Percentiles rank a stretch among this genome's conserved stretches.
Evolutionary conservation across 805 yeast genomes (phyloP).

Genomic region (Zygoascus biomembranicola): DNA sequence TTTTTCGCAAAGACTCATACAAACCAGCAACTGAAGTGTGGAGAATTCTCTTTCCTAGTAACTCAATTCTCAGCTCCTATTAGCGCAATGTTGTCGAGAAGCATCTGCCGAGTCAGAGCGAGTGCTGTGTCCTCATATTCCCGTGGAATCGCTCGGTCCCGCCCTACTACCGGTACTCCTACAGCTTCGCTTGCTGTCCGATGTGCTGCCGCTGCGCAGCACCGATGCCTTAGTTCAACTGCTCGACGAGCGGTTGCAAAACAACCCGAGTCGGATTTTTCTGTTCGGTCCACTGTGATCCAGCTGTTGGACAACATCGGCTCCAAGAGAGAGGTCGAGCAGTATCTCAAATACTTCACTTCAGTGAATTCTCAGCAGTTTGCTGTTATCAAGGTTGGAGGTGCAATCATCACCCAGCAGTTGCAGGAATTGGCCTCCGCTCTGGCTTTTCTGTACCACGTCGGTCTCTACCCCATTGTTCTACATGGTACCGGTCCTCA

Average conservation of each 20-base stretch:
- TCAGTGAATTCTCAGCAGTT: conserved; percentile 83
- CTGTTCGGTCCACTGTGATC: conserved; percentile 88
- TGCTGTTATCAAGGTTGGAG: conserved; percentile 98
- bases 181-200: not conserved
- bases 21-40: not conserved
- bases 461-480: conserved; percentile 93
- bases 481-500: conserved; percentile 99
- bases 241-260: not conserved
- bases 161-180: not conserved
- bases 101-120: not conserved
- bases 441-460: conserved; percentile 91
- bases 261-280: conserved; percentile 8
- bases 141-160: not conserved
- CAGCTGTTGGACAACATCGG: conserved; percentile 94
- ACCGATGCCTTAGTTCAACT: not conserved
- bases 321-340: conserved; percentile 96
- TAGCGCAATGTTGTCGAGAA: not conserved
- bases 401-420: conserved; percentile 95
- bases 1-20: not conserved
- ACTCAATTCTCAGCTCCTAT: not conserved
- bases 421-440: conserved; percentile 90
- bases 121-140: not conserved
- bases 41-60: not conserved
- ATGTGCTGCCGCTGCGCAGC: not conserved
- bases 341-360: conserved; percentile 91